phyloP scores from a whole-genome alignment of 306 rosid genomes.

The Quercus dentata region DNA sequence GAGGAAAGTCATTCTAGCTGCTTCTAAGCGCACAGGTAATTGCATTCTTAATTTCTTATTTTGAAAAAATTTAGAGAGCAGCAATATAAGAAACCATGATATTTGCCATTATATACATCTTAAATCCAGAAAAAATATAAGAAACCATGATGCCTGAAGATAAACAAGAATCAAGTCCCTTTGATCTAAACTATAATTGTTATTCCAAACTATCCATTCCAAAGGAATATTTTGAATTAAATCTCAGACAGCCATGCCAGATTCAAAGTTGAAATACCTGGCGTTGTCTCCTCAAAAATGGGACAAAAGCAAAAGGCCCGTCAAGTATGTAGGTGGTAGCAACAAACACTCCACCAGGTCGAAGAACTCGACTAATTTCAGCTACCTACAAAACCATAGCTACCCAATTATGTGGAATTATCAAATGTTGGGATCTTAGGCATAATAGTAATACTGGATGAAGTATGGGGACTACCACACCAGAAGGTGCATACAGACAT shows the following conservation, averaged over 20 bases:
- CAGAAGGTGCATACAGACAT: no score
- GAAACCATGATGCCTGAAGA: conserved; percentile 3
- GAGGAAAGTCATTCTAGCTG: background rate
- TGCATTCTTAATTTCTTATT: background rate
- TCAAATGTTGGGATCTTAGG: background rate
- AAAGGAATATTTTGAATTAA: background rate
- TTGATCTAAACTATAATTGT: background rate
- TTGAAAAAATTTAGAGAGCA: background rate
- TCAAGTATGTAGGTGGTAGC: conserved; percentile 76
- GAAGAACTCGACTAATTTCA: conserved; percentile 77
- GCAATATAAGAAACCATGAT: background rate
- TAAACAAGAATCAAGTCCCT: conserved; percentile 8
- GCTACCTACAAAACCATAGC: conserved; percentile 59
- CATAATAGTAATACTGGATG: background rate
- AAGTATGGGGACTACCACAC: background rate
- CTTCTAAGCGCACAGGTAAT: background rate
- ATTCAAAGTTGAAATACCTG: conserved; percentile 48
- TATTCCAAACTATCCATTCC: background rate
- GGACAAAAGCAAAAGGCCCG: conserved; percentile 56
- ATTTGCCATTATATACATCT: background rate
- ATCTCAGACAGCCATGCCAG: background rate
- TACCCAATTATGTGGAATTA: conserved; percentile 3
- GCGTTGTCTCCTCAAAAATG: conserved; percentile 44
- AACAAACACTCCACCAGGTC: conserved; percentile 93
- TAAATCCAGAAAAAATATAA: background rate